Percentiles rank a stretch among this genome's conserved stretches.
Evolutionary conservation across 805 yeast species (phyloP).

Genomic region (Barnettozyma sucrosica): DNA sequence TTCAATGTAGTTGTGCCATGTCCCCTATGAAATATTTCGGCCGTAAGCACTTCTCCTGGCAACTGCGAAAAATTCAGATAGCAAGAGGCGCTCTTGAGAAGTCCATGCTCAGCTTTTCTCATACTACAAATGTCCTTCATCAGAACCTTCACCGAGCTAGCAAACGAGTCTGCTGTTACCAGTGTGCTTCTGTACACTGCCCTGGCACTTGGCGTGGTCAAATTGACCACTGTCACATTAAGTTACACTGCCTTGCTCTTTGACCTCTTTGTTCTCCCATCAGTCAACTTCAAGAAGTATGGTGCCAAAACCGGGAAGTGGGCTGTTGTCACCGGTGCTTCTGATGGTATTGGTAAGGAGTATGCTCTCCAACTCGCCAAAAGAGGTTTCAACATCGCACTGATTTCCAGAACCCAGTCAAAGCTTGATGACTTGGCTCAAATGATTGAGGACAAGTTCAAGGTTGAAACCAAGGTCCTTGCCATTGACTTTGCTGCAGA

Average conservation of each 20-base stretch:
- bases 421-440: slow-evolving; percentile 63
- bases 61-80: background rate
- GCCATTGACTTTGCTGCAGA: slow-evolving; percentile 79
- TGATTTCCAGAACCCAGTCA: slow-evolving; percentile 77
- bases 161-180: slow-evolving; percentile 8
- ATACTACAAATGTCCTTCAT: slow-evolving; percentile 14
- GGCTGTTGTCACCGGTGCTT: slow-evolving; percentile 97
- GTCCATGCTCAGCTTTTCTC: background rate
- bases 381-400: slow-evolving; percentile 74
- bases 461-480: slow-evolving; percentile 57
- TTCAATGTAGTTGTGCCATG: too few species aligned
- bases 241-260: slow-evolving; percentile 47
- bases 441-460: slow-evolving; percentile 55
- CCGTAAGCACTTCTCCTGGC: background rate
- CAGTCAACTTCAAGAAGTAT: slow-evolving; percentile 53
- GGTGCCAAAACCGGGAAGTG: slow-evolving; percentile 72
- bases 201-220: slow-evolving; percentile 57
- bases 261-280: slow-evolving; percentile 61
- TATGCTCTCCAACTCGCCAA: slow-evolving; percentile 80
- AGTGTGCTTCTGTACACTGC: slow-evolving; percentile 33
- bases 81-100: background rate
- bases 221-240: slow-evolving; percentile 45
- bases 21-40: too few species aligned
- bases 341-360: slow-evolving; percentile 96
- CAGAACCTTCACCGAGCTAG: slow-evolving; percentile 8